phyloP scores from a whole-genome alignment of 768 basidiomycete genomes.

The Galerina marginata region DNA sequence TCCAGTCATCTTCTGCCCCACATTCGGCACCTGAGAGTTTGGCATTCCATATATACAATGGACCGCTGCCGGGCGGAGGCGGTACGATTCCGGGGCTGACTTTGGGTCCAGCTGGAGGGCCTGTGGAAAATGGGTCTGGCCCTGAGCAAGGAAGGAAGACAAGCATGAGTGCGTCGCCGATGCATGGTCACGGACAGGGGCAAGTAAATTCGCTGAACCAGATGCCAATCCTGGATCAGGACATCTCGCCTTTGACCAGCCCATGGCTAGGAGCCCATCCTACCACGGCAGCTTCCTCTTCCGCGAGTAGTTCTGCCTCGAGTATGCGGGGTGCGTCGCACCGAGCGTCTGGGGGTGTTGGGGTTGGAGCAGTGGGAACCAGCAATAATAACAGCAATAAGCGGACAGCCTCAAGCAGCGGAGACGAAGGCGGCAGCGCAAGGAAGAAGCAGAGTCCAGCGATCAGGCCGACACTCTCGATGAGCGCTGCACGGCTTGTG shows the following conservation, averaged over 20 bases:
- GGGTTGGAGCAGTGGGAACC: neutral
- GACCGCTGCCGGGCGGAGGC: slow-evolving; percentile 8
- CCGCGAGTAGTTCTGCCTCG: neutral
- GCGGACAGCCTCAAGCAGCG: slow-evolving; percentile 61
- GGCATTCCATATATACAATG: slow-evolving; percentile 52
- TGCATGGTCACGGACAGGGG: slow-evolving; percentile 8
- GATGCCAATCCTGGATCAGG: slow-evolving; percentile 63
- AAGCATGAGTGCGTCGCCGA: slow-evolving; percentile 40
- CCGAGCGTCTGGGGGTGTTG: neutral
- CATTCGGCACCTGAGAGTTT: slow-evolving; percentile 77
- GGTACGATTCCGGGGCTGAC: slow-evolving; percentile 21
- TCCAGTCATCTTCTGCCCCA: slow-evolving; percentile 23
- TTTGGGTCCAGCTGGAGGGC: slow-evolving; percentile 16
- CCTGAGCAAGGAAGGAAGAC: slow-evolving; percentile 6
- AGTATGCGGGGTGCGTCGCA: slow-evolving; percentile 2
- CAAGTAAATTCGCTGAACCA: slow-evolving; percentile 30
- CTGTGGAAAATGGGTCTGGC: slow-evolving; percentile 5
- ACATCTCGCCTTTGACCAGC: slow-evolving; percentile 81
- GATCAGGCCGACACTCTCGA: slow-evolving; percentile 32
- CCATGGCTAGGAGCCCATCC: slow-evolving; percentile 75
- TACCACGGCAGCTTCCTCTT: slow-evolving; percentile 14
- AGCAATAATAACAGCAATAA: slow-evolving; percentile 42
- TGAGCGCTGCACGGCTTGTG: slow-evolving; percentile 18
- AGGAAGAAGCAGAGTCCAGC: slow-evolving; percentile 63
- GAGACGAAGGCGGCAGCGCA: slow-evolving; percentile 52